Conservation (phyloP, 257 asterid genomes). For the Cynanchum wilfordii region DNA sequence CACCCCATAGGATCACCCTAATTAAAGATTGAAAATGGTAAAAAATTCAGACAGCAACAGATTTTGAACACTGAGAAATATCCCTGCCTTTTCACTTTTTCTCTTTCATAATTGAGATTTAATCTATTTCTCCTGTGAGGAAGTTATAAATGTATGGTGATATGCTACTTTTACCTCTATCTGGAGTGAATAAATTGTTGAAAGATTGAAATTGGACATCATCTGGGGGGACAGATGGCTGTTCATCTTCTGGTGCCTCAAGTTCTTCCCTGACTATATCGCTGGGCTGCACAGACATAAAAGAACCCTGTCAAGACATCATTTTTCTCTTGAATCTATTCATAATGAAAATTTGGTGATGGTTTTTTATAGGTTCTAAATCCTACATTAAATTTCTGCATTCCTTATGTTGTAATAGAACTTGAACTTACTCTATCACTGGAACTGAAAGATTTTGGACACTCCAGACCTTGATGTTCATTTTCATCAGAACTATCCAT, state of each 20-base stretch:
- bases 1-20: background rate
- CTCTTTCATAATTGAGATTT: background rate
- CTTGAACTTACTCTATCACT: conserved; percentile 39
- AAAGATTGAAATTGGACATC: conserved; percentile 5
- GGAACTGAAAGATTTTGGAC: conserved; percentile 17
- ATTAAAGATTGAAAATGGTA: background rate
- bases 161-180: conserved; percentile 11
- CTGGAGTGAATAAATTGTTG: background rate
- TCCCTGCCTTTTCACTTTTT: background rate
- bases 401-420: background rate
- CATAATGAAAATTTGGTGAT: background rate
- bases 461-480: conserved; percentile 25
- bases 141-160: background rate
- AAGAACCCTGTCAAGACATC: conserved; percentile 10
- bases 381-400: background rate
- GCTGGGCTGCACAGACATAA: conserved; percentile 36
- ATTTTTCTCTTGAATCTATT: background rate
- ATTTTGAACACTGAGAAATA: background rate
- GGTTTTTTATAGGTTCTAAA: background rate
- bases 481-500: conserved; percentile 25
- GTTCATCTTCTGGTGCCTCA: conserved; percentile 26
- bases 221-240: conserved; percentile 9
- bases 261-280: conserved; percentile 11
- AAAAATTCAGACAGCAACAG: background rate
- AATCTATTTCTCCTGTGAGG: background rate